Evolutionary conservation across 495 filamentous ascomycete genomes (phyloP), one percentile per base, ranked within the genome.

Genomic region (Parathielavia appendiculata): DNA sequence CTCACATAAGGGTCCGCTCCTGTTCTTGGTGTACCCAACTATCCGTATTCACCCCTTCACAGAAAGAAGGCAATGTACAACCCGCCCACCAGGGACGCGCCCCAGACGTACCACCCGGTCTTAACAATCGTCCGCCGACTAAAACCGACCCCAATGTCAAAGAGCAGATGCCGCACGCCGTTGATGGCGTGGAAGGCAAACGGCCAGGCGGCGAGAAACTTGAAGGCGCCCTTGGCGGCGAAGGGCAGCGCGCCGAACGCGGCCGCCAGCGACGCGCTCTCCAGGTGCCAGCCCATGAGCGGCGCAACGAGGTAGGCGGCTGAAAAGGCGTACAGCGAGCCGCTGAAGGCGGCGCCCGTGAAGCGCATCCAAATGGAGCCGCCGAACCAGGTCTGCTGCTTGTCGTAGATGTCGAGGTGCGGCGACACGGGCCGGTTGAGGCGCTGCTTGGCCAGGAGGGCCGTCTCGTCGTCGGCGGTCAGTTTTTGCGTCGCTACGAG

Each of bases 181-280:
- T 95, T 97, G 63, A 91, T 69, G 59, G 71, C 72, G 75, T 99
- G 95, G 77, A 84, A 97, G 36, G 84, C 84, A 73, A 99, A 96
- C 19, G 92, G 92, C 72, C 88, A 80, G 41, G 90, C 89, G 36
- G 89, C 54, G 13, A 76, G 61, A 56, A 81, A 73, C 83, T 99
- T 99, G 58, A 89, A 62, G n/a, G 67, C 66, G 50, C 88, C 67
- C 81, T 93, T 90, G 59, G 78, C 79, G 46, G 78, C 75, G 22
- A 87, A 39, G 8, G 91, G 89, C 61, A 91, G 83, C 47, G 83
- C 75, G 34, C 78, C 92, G 68, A 95, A 86, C 41, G 87, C 81
- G 22, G 89, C 87, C 34, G 87, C 90, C 63, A 97, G 73, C 14
- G 84, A 83, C 44, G 86, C 84, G 51, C 81, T 86, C 77, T 93